These are phyloP conservation scores for Ceratobasidium sp. DNA, from an alignment of 1,284 basidiomycete genomes.

Conservation along the genomic window DNA sequence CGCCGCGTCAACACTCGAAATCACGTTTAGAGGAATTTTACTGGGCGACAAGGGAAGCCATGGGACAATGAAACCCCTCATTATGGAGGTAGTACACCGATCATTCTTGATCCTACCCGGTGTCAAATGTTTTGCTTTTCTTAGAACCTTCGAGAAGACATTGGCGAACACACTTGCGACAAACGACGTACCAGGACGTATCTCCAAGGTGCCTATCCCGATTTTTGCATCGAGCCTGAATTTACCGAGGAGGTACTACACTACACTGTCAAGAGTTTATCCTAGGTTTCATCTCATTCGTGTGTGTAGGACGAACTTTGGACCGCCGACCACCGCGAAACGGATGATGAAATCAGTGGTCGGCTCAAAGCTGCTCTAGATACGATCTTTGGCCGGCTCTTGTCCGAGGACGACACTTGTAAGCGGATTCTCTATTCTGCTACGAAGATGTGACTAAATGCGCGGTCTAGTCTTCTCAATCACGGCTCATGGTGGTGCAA, in stretches of 20 bases:
- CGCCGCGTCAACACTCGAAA: constrained; percentile 75
- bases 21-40: constrained; percentile 69
- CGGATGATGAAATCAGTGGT: constrained; percentile 65
- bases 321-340: constrained; percentile 75
- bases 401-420: constrained; percentile 64
- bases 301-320: constrained; percentile 69
- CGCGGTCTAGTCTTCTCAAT: constrained; percentile 68
- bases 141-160: constrained; percentile 75
- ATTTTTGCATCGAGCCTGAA: constrained; percentile 72
- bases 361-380: constrained; percentile 71
- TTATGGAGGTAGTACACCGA: constrained; percentile 65
- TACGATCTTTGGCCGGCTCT: constrained; percentile 64
- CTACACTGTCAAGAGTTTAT: not conserved
- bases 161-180: constrained; percentile 82
- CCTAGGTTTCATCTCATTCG: not conserved
- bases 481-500: constrained; percentile 73
- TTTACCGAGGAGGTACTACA: constrained; percentile 70
- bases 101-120: not conserved
- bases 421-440: constrained; percentile 51
- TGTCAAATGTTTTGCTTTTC: not conserved
- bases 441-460: not conserved
- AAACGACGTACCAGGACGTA: constrained; percentile 68
- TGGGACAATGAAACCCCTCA: constrained; percentile 56
- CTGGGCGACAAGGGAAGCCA: constrained; percentile 46
- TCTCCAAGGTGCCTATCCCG: constrained; percentile 70